phyloP scores from a whole-genome alignment of 345 rosid species.

The Pugionium cornutum region DNA sequence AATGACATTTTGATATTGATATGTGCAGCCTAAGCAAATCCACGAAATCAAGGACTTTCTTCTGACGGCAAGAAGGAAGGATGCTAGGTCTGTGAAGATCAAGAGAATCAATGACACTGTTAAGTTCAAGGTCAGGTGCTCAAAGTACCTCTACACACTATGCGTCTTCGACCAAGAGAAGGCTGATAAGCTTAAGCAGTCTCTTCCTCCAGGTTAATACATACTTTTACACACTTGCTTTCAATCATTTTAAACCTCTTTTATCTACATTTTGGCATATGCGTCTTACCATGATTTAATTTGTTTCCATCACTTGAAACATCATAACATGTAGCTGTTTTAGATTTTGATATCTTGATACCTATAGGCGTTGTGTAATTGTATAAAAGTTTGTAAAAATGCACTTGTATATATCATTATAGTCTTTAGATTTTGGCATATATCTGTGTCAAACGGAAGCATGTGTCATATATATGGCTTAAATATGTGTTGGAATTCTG shows the following conservation, averaged over 20 bases:
- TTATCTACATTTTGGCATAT: slow-evolving; percentile 1
- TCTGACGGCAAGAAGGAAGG: slow-evolving; percentile 68
- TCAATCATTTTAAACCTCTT: neutral
- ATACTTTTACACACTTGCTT: neutral
- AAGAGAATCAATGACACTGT: slow-evolving; percentile 66
- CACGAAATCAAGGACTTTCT: slow-evolving; percentile 71
- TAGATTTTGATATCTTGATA: neutral
- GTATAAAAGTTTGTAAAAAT: neutral
- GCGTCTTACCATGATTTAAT: neutral
- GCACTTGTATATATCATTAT: neutral
- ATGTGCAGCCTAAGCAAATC: slow-evolving; percentile 61
- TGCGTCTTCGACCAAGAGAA: slow-evolving; percentile 64
- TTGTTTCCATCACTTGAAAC: neutral
- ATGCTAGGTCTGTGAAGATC: slow-evolving; percentile 67
- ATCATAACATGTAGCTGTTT: too few species aligned
- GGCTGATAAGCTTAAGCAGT: slow-evolving; percentile 70
- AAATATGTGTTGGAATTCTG: neutral
- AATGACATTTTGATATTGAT: neutral
- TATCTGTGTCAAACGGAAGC: neutral
- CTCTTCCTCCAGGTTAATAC: slow-evolving; percentile 61
- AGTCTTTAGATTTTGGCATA: neutral
- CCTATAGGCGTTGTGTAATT: neutral
- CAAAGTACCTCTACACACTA: slow-evolving; percentile 63
- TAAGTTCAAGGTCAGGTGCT: slow-evolving; percentile 70
- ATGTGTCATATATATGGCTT: too few species aligned